Evolutionary conservation across 2,329 filamentous ascomycete species (phyloP).

Genomic region (Xylaria sp.): DNA sequence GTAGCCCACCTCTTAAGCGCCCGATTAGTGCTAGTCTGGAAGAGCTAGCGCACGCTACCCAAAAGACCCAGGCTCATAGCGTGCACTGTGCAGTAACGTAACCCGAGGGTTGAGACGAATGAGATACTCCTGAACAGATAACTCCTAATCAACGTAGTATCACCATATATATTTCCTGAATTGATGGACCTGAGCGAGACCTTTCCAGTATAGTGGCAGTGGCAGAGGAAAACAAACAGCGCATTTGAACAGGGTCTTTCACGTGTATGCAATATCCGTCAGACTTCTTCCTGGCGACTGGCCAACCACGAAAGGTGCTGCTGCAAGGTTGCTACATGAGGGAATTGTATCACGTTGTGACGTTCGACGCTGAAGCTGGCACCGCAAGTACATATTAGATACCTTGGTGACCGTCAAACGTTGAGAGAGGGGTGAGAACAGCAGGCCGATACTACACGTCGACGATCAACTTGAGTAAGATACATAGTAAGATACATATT

Average conservation of each 20-base stretch:
- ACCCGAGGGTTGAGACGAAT: not conserved
- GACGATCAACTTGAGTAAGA: no score
- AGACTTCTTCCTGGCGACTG: conserved; percentile 19
- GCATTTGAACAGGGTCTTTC: conserved; percentile 22
- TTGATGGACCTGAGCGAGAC: conserved; percentile 10
- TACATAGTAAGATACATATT: not conserved
- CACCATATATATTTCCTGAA: not conserved
- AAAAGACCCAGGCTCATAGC: not conserved
- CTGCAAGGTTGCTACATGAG: conserved; percentile 35
- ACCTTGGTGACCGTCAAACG: not conserved
- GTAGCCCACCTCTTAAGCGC: no score
- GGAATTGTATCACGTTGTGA: conserved; percentile 32
- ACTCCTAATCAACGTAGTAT: not conserved
- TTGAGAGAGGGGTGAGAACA: not conserved
- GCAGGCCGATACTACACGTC: not conserved
- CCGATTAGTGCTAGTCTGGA: not conserved
- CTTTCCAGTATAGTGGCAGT: not conserved
- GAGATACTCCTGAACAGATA: no score
- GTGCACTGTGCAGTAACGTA: conserved; percentile 9
- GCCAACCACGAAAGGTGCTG: conserved; percentile 6
- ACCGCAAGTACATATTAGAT: not conserved
- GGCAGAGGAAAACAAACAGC: conserved; percentile 20
- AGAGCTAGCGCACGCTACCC: not conserved
- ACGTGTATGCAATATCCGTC: conserved; percentile 23
- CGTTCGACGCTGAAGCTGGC: conserved; percentile 7